Evolutionary conservation across 2,329 filamentous ascomycete genomes (phyloP).

Genomic region (Colletotrichum scovillei): DNA sequence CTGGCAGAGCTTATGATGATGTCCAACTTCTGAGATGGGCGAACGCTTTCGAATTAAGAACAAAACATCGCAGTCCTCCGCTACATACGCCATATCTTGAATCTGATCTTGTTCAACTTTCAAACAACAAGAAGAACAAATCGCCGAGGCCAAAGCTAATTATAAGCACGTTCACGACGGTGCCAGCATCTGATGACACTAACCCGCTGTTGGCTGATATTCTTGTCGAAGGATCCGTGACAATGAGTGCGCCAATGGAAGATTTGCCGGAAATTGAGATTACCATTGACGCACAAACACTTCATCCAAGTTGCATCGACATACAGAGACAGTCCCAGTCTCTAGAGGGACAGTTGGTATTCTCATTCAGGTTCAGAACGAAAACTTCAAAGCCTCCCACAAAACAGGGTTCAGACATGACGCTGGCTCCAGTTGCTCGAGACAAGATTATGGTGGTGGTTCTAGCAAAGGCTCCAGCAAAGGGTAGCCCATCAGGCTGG

Average conservation of each 20-base stretch:
- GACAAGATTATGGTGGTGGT: not conserved
- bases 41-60: not conserved
- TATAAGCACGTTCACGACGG: not conserved
- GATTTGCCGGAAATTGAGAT: not conserved
- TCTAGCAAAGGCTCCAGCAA: not conserved
- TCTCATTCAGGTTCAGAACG: not conserved
- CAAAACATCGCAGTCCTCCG: not conserved
- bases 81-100: not conserved
- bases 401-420: not conserved
- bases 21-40: not conserved
- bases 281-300: not conserved
- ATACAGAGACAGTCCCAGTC: not conserved
- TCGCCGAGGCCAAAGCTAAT: not conserved
- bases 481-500: not conserved
- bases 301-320: not conserved
- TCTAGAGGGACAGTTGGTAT: not conserved
- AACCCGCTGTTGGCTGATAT: not conserved
- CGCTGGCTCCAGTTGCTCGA: not conserved
- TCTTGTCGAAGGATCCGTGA: not conserved
- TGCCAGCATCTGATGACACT: not conserved
- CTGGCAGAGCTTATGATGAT: not conserved
- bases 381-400: not conserved
- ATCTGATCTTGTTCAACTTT: not conserved
- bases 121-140: not conserved
- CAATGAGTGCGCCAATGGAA: not conserved